Evolutionary conservation across 805 yeast species (phyloP).

Genomic region (Kluyveromyces nonfermentans): DNA sequence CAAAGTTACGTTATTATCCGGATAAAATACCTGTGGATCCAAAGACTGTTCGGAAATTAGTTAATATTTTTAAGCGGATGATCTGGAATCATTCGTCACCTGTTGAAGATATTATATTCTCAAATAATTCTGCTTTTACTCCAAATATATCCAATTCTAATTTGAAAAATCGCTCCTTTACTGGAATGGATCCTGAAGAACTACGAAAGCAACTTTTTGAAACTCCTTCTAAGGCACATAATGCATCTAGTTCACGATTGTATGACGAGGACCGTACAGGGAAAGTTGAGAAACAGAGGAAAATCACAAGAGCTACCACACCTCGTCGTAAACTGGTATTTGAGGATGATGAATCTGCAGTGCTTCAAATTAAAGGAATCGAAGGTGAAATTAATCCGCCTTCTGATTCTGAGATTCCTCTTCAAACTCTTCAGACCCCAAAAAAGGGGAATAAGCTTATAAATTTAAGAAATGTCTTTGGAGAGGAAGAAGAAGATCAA

Average conservation of each 20-base stretch:
- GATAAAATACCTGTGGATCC: conserved; percentile 52
- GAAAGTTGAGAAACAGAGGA: conserved; percentile 5
- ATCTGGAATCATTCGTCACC: conserved; percentile 28
- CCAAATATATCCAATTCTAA: conserved; percentile 9
- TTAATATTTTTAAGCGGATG: conserved; percentile 38
- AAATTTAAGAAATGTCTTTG: neutral
- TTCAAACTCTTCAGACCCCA: neutral
- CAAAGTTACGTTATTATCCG: conserved; percentile 40
- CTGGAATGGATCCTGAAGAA: conserved; percentile 22
- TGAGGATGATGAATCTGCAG: conserved; percentile 17
- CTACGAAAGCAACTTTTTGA: conserved; percentile 22
- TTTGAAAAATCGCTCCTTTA: conserved; percentile 19
- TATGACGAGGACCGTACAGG: conserved; percentile 2
- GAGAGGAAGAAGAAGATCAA: neutral
- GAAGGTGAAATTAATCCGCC: neutral
- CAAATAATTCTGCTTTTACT: conserved; percentile 7
- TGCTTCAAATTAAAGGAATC: neutral
- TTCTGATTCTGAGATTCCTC: neutral
- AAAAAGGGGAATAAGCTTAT: neutral
- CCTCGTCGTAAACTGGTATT: conserved; percentile 27
- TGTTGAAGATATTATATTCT: conserved; percentile 24
- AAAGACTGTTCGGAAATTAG: conserved; percentile 31
- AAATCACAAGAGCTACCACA: conserved; percentile 4
- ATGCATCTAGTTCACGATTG: neutral
- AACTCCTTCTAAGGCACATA: conserved; percentile 15